Evolutionary conservation across 2,329 filamentous ascomycete species (phyloP), one percentile per base, ranked within the genome.

Genomic region (Cladosporium phlei): DNA sequence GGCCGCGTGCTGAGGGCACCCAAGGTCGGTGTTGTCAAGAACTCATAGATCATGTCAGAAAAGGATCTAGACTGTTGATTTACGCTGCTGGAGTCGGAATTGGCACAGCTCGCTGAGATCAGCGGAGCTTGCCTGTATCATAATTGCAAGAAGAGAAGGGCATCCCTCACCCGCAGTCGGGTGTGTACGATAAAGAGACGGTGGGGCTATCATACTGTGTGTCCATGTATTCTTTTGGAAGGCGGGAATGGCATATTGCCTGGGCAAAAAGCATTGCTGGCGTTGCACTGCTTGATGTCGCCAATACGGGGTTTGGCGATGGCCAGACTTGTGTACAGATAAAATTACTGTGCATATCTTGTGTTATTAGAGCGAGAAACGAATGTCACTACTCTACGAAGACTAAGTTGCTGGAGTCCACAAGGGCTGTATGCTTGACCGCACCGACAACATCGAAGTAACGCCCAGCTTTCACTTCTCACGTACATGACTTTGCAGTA

Each of bases 21-120:
- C 64, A 95, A 97, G 79, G 91, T 97, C 54, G 90, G 91, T 64
- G 89, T 96, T 48, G 90, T 95, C 55, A 95, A 93, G 79, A 95
- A 93, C 42, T 35, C 42, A 30, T 45, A 45, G 20, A 45, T 35
- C 3, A 6, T 25, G 14, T 21, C 25, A 11, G n/a, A n/a, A n/a
- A n/a, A n/a, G n/a, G n/a, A n/a, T n/a, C n/a, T n/a, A n/a, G n/a
- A n/a, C n/a, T n/a, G n/a, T n/a, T n/a, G n/a, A n/a, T n/a, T n/a
- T n/a, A n/a, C n/a, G n/a, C n/a, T n/a, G n/a, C n/a, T n/a, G n/a
- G n/a, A n/a, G n/a, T n/a, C n/a, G n/a, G n/a, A n/a, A n/a, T n/a
- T n/a, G 6, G 6, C 6, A 6, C 24, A 25, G 24, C 24, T 25
- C 24, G 24, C 24, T 25, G 11, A 25, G 24, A n/a, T n/a, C n/a